A percentile compares a stretch with the other conserved stretches of the same genome.
Evolutionary conservation across 148 eudicot species (phyloP).

Genomic region (Chenopodium suecicum): DNA sequence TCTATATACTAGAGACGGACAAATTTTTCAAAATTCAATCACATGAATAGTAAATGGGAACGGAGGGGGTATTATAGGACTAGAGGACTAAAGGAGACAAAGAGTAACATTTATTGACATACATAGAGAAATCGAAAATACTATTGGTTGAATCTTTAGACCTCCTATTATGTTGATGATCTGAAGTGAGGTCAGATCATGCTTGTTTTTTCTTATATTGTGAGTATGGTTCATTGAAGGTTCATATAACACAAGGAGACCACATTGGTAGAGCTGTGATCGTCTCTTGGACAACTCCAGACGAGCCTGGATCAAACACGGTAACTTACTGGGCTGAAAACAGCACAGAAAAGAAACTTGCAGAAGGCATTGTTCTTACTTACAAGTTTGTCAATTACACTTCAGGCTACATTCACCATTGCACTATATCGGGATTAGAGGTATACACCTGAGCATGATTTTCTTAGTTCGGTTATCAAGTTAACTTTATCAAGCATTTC

Average conservation of each 20-base stretch:
- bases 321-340: slow-evolving; percentile 64
- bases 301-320: slow-evolving; percentile 62
- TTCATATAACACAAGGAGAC: slow-evolving; percentile 88
- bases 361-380: slow-evolving; percentile 45
- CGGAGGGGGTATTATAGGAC: too few relatives aligned
- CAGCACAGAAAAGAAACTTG: slow-evolving; percentile 31
- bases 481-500: slow-evolving; percentile 4
- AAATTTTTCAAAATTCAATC: too few relatives aligned
- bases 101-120: neutral
- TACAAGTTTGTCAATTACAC: slow-evolving; percentile 75
- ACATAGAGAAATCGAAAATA: neutral
- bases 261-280: slow-evolving; percentile 62
- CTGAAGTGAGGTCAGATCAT: slow-evolving; percentile 3
- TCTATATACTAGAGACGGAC: too few relatives aligned
- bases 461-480: neutral
- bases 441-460: slow-evolving; percentile 28
- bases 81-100: too few relatives aligned
- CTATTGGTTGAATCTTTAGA: neutral
- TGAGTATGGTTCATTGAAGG: slow-evolving; percentile 40
- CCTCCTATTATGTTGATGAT: neutral
- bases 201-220: neutral
- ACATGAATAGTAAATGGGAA: too few relatives aligned
- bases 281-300: slow-evolving; percentile 74
- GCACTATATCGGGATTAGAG: slow-evolving; percentile 65
- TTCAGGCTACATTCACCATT: slow-evolving; percentile 77